phyloP scores from a whole-genome alignment of 257 asterid genomes.

The Scutellaria galericulata region DNA sequence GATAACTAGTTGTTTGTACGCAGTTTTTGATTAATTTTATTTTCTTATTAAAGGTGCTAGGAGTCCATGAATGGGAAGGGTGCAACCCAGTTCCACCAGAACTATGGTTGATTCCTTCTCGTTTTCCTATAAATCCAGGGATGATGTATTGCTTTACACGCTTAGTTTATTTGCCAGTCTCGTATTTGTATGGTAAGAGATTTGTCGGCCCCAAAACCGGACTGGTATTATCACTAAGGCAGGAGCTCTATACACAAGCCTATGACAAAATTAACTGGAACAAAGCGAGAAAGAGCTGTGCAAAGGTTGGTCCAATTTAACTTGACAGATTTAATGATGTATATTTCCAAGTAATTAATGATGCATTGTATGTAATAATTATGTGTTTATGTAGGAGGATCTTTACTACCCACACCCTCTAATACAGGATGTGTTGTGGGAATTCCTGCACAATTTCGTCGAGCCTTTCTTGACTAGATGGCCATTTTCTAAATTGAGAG shows the following conservation, averaged over 20 bases:
- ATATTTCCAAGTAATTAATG: background rate
- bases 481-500: slow-evolving; percentile 56
- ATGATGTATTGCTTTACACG: slow-evolving; percentile 47
- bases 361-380: background rate
- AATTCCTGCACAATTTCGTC: slow-evolving; percentile 44
- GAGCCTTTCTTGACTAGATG: slow-evolving; percentile 55
- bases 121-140: slow-evolving; percentile 59
- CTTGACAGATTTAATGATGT: background rate
- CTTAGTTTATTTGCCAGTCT: slow-evolving; percentile 67
- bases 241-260: slow-evolving; percentile 47
- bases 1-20: too few species aligned
- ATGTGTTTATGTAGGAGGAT: slow-evolving; percentile 45
- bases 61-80: slow-evolving; percentile 59
- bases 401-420: slow-evolving; percentile 65
- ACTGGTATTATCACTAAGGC: slow-evolving; percentile 32
- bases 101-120: slow-evolving; percentile 54
- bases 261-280: slow-evolving; percentile 56
- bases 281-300: slow-evolving; percentile 52
- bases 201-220: slow-evolving; percentile 51
- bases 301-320: slow-evolving; percentile 43
- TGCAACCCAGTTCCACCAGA: slow-evolving; percentile 70
- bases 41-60: slow-evolving; percentile 44
- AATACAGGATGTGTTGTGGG: slow-evolving; percentile 59
- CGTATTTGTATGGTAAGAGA: slow-evolving; percentile 63
- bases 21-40: background rate